phyloP scores from a whole-genome alignment of 176 grass and related monocot genomes.

The Tillandsia leiboldiana region DNA sequence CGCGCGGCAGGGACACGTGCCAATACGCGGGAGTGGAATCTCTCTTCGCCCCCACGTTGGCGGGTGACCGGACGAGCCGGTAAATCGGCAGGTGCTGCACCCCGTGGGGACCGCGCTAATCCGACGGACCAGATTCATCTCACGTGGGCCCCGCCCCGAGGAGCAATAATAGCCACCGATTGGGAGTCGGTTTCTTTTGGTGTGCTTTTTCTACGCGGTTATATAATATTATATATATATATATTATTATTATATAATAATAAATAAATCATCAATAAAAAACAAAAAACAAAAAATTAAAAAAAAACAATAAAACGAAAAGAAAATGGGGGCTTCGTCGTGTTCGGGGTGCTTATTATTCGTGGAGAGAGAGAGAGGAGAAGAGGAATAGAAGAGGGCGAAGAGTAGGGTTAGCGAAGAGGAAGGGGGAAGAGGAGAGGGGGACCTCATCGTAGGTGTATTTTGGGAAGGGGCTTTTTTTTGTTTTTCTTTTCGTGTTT shows the following conservation, averaged over 20 bases:
- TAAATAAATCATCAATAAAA: too few relatives aligned
- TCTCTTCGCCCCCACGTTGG: conserved; percentile 14
- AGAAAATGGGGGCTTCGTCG: too few relatives aligned
- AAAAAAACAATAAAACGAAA: too few relatives aligned
- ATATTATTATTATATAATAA: too few relatives aligned
- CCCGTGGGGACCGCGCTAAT: not conserved
- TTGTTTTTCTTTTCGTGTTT: too few relatives aligned
- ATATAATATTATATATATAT: too few relatives aligned
- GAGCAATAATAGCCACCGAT: conserved; percentile 16
- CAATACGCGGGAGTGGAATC: conserved; percentile 11
- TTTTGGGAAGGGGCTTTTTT: too few relatives aligned
- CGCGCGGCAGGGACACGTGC: too few relatives aligned
- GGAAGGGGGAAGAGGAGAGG: not conserved
- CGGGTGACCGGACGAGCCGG: conserved; percentile 23
- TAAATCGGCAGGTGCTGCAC: conserved; percentile 25
- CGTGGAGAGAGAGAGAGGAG: conserved; percentile 9
- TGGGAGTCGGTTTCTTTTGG: conserved; percentile 21
- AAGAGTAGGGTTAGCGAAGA: not conserved
- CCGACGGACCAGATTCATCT: conserved; percentile 14
- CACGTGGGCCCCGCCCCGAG: conserved; percentile 1
- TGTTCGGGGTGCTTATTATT: not conserved
- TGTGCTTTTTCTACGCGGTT: not conserved
- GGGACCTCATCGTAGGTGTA: not conserved
- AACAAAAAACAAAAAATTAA: too few relatives aligned
- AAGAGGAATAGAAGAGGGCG: conserved; percentile 17